Conservation (phyloP, 139 green algal species). For the Ettlia oleoabundans region DNA sequence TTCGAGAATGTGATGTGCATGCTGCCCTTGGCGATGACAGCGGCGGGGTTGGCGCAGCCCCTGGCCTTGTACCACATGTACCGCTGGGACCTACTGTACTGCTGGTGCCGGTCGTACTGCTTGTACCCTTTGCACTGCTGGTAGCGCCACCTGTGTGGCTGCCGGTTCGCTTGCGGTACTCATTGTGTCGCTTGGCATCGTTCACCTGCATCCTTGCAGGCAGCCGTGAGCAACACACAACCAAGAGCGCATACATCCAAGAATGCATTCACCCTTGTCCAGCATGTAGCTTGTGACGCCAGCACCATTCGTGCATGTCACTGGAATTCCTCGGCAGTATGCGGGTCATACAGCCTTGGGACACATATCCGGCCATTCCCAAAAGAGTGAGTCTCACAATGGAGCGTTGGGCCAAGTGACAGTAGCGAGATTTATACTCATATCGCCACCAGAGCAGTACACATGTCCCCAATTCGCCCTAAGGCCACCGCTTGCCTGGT, state of each 20-base stretch:
- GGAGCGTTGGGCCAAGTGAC: neutral
- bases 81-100: neutral
- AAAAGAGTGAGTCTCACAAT: neutral
- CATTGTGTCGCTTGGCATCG: slow-evolving; percentile 2
- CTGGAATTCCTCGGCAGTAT: too few relatives aligned
- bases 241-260: too few relatives aligned
- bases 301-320: too few relatives aligned
- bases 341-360: too few relatives aligned
- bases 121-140: neutral
- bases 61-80: neutral
- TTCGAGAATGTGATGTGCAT: too few relatives aligned
- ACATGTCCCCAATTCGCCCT: neutral
- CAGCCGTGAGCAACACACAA: too few relatives aligned
- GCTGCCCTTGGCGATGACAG: too few relatives aligned
- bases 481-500: neutral
- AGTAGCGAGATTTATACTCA: too few relatives aligned
- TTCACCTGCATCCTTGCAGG: neutral
- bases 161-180: neutral
- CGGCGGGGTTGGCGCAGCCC: too few relatives aligned
- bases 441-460: neutral
- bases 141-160: neutral
- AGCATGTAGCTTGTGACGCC: too few relatives aligned
- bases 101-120: neutral
- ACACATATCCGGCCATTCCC: too few relatives aligned
- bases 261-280: too few relatives aligned